Evolutionary conservation across 1,139 yeast genomes (phyloP), one percentile per base, ranked within the genome.

Genomic region (Meyerozyma guilliermondii): DNA sequence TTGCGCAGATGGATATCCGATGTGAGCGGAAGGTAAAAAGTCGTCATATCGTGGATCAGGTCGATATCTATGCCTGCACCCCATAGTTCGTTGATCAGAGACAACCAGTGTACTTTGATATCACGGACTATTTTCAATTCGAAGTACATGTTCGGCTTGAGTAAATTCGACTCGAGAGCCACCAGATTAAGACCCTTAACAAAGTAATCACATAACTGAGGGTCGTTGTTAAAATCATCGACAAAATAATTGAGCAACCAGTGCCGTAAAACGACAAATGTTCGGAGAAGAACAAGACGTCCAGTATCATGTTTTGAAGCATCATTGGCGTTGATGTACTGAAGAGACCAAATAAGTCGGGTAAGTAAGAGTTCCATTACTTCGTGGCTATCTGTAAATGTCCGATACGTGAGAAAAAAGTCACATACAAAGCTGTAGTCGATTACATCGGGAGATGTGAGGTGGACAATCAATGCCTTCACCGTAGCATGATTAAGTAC

Each of bases 211-310:
- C 89, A 71, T 33, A 84, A 54, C 18, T 60, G 55, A 3, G 52
- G 52, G 48, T 79, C 70, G 10, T 70, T 55, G 38, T 80, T 65
- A 55, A 84, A 85, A 56, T 85, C 92, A 52, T 83, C 87, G 37
- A 76, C 68, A 52, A 83, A 85, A 56, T 83, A 83, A 58, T 85
- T 91, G 47, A 87, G 64, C 27, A 92, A 64, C 96, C 98, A 92
- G 62, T 88, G 96, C 54, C 98, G 76, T 39, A 92, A 56, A 29
- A 87, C 83, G 33, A 88, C 96, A 66, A 91, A 92, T 0, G 95
- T 83, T 51, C 98, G 74, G 33, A 91, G 76, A n/a, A 87, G 67
- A 1, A 85, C 84, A 41, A 85, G 69, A 49, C 83, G 78, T 4
- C 94, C 95, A 8, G 76, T 58, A 46, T 68, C 75, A n/a, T 63